These are phyloP conservation scores for Exophiala alcalophila DNA, from an alignment of 2,329 filamentous ascomycete species.

Conservation along the genomic window DNA sequence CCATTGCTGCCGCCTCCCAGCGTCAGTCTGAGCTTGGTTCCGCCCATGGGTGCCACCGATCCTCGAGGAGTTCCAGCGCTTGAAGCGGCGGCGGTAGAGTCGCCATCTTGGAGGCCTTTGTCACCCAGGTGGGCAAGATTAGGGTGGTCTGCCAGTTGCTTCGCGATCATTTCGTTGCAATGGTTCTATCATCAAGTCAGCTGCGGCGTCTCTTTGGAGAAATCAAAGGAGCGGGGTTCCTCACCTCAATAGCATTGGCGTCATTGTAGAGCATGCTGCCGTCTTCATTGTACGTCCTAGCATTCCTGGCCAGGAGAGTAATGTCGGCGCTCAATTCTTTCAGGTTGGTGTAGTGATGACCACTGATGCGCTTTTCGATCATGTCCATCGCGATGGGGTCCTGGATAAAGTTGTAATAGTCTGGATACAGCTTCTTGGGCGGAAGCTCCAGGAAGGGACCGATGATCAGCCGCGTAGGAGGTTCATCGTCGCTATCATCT, in stretches of 20 bases:
- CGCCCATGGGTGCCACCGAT: slow-evolving; percentile 52
- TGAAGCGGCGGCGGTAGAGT: slow-evolving; percentile 49
- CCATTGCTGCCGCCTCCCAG: slow-evolving; percentile 47
- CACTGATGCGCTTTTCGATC: slow-evolving; percentile 93
- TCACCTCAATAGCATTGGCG: slow-evolving; percentile 86
- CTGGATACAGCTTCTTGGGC: slow-evolving; percentile 81
- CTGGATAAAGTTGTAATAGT: slow-evolving; percentile 92
- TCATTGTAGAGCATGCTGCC: slow-evolving; percentile 88
- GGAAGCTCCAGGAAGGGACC: slow-evolving; percentile 91
- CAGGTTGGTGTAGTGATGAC: slow-evolving; percentile 82
- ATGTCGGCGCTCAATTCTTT: slow-evolving; percentile 81
- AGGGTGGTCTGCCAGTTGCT: slow-evolving; percentile 36
- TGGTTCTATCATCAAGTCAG: slow-evolving; percentile 25
- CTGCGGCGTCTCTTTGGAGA: neutral
- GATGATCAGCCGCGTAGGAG: slow-evolving; percentile 74
- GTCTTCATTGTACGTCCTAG: slow-evolving; percentile 94
- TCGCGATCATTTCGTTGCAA: slow-evolving; percentile 31
- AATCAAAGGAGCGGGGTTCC: neutral
- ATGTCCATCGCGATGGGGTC: slow-evolving; percentile 94
- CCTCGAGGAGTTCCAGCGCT: slow-evolving; percentile 61
- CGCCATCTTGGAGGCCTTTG: slow-evolving; percentile 49
- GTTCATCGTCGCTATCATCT: slow-evolving; percentile 52
- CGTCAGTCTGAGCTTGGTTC: slow-evolving; percentile 67
- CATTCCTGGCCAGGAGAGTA: slow-evolving; percentile 81
- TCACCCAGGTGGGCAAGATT: slow-evolving; percentile 53